These are phyloP conservation scores for Nicotiana knightiana DNA, from an alignment of 257 asterid genomes.

Conservation along the genomic window DNA sequence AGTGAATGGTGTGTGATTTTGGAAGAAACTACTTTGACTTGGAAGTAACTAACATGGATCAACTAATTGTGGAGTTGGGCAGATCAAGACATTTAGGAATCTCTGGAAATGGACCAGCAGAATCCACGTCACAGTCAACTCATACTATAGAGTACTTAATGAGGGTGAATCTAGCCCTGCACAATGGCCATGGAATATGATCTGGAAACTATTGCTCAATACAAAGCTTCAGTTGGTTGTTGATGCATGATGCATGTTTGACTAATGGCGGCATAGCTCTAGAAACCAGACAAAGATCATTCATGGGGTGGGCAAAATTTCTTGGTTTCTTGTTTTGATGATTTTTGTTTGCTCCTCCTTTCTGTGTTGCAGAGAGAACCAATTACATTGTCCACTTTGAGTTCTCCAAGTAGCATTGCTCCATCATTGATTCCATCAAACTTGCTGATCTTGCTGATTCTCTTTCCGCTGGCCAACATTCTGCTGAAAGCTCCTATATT, in stretches of 20 bases:
- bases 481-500: too few relatives aligned
- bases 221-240: background rate
- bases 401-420: background rate
- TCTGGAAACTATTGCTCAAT: background rate
- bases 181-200: background rate
- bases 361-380: background rate
- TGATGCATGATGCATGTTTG: background rate
- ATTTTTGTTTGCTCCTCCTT: background rate
- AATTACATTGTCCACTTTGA: slow-evolving; percentile 1
- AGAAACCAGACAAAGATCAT: background rate
- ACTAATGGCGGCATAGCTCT: background rate
- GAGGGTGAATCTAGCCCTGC: too few relatives aligned
- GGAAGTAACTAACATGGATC: background rate
- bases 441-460: background rate
- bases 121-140: too few relatives aligned
- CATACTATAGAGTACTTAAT: too few relatives aligned
- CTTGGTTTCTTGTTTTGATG: background rate
- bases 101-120: background rate
- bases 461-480: background rate
- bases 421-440: background rate
- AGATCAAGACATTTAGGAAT: background rate
- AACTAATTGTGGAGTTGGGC: background rate
- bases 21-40: background rate
- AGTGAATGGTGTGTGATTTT: background rate
- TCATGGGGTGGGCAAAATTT: background rate